phyloP scores from a whole-genome alignment of 805 yeast genomes.

The Myxozyma neglecta region DNA sequence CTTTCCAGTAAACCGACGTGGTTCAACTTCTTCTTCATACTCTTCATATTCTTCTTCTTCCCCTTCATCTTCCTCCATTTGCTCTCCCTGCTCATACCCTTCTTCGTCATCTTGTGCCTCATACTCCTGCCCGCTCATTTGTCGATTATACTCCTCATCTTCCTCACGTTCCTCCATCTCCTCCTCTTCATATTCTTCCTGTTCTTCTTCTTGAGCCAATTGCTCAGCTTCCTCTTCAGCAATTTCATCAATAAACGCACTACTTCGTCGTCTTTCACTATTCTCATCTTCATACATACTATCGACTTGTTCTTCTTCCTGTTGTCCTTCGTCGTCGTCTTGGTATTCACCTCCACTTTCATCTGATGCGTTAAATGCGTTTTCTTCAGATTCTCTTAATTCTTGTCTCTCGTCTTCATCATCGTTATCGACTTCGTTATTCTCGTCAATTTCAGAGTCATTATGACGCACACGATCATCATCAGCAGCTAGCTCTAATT shows the following conservation, averaged over 20 bases:
- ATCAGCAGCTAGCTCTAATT: background rate
- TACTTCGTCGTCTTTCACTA: slow-evolving; percentile 1
- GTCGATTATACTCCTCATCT: background rate
- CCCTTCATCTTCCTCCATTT: background rate
- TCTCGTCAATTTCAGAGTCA: background rate
- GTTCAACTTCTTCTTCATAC: background rate
- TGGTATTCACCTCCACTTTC: slow-evolving; percentile 7
- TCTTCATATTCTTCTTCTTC: background rate
- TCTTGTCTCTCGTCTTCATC: too few species aligned
- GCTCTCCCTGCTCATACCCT: background rate
- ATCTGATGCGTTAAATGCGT: slow-evolving; percentile 1
- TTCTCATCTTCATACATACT: slow-evolving; percentile 1
- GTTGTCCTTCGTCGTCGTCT: slow-evolving; percentile 11
- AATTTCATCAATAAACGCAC: slow-evolving; percentile 4
- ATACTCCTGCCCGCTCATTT: background rate
- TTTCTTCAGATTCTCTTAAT: background rate
- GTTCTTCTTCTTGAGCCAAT: background rate
- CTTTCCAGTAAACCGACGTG: background rate
- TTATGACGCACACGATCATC: background rate
- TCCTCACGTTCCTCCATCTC: background rate
- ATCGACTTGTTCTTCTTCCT: slow-evolving; percentile 1
- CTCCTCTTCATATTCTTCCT: background rate
- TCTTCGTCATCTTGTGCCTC: background rate
- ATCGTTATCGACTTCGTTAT: too few species aligned
- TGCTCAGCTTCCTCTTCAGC: background rate